These are phyloP conservation scores for Pittosporum tobira DNA, from an alignment of 129 eudicot species.

Conservation along the genomic window DNA sequence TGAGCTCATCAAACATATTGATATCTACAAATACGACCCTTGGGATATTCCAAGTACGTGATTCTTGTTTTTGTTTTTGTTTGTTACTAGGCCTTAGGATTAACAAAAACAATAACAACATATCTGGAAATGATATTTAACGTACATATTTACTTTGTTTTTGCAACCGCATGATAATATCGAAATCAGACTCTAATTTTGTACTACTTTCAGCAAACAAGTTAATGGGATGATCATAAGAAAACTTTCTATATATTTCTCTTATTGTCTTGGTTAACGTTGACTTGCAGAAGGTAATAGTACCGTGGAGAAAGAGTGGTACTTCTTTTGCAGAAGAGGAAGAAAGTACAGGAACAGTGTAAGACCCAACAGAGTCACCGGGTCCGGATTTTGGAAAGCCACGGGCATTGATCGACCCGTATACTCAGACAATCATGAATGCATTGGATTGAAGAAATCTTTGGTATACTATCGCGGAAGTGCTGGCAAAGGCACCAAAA, in stretches of 20 bases:
- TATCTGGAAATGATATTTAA: too few species aligned
- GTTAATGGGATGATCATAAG: background rate
- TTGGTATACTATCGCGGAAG: slow-evolving; percentile 70
- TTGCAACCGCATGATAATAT: too few species aligned
- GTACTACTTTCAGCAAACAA: background rate
- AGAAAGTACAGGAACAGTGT: slow-evolving; percentile 89
- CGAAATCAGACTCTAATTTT: too few species aligned
- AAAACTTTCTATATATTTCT: background rate
- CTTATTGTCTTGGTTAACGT: background rate
- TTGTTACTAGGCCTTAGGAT: too few species aligned
- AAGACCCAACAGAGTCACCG: slow-evolving; percentile 89
- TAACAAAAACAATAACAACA: too few species aligned
- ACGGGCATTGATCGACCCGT: slow-evolving; percentile 82
- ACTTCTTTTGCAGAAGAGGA: slow-evolving; percentile 87
- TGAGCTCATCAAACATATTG: slow-evolving; percentile 76
- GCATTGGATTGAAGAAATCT: slow-evolving; percentile 76
- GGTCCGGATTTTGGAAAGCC: slow-evolving; percentile 97
- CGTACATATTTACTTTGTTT: too few species aligned
- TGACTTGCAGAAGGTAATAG: slow-evolving; percentile 41
- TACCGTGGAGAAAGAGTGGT: slow-evolving; percentile 79
- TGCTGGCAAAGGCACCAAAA: slow-evolving; percentile 82
- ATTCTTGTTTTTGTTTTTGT: too few species aligned
- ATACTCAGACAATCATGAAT: slow-evolving; percentile 26
- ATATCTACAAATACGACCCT: slow-evolving; percentile 85
- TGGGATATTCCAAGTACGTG: slow-evolving; percentile 93